Evolutionary conservation across 2,329 filamentous ascomycete genomes (phyloP), one percentile per base, ranked within the genome.

Genomic region (Calonectria multiphialidica): DNA sequence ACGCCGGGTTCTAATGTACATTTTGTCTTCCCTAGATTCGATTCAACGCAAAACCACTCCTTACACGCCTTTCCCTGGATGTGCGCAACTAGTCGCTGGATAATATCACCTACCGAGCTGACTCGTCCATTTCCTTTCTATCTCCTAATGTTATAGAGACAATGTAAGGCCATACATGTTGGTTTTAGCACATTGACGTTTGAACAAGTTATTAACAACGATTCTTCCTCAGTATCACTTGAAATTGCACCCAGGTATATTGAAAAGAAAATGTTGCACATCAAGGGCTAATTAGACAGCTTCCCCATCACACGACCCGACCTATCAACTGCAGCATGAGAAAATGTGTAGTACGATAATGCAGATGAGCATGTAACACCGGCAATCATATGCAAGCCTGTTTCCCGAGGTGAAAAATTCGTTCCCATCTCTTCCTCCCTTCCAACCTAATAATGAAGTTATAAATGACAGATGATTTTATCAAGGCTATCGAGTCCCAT

Each of bases 251-350:
- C 53, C 33, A 37, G 23, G n/a, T 13, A 37, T 35, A 57, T 57
- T 12, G 8, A 40, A 33, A 33, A 25, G 44, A 47, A 40, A 28
- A 33, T 21, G 16, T 49, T 57, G 55, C 65, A 47, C 50, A 50
- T 71, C 64, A 45, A 68, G 30, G 33, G 57, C 57, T 67, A 40
- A 71, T 62, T 72, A 68, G 47, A 68, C 66, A 71, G 45, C 47
- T 30, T 55, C 65, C 57, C 18, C 50, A 71, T 65, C 70, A 64
- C 40, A 50, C 57, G 40, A 63, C 59, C 49, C 37, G 55, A 68
- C 64, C 28, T 49, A 71, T 71, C 40, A 68, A 68, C 65, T 68
- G 42, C 65, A 71, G 62, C 47, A 57, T 21, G 35, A 44, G 49
- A 40, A 64, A 71, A 72, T 68, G 70, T 35, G 40, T 57, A 55